Evolutionary conservation across 2,329 filamentous ascomycete genomes (phyloP).

Genomic region (Pezicula radicicola): DNA sequence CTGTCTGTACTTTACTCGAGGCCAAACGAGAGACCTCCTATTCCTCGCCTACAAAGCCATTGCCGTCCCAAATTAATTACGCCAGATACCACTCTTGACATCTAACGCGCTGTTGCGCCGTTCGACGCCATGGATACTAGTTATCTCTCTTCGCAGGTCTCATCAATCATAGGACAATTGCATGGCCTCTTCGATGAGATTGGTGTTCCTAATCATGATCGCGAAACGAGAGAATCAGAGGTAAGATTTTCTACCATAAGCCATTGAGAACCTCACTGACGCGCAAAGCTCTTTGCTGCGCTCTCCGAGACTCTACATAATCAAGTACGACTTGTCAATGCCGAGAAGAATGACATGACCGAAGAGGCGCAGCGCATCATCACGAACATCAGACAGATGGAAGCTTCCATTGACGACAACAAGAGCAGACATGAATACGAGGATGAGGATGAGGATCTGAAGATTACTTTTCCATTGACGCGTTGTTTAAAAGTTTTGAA

Average conservation of each 20-base stretch:
- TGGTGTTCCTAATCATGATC: constrained; percentile 89
- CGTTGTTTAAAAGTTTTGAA: constrained; percentile 77
- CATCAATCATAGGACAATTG: constrained; percentile 86
- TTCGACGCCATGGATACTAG: constrained; percentile 72
- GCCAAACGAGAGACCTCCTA: background rate
- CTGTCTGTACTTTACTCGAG: background rate
- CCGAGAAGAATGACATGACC: constrained; percentile 72
- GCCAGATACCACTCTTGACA: background rate
- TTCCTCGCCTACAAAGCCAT: background rate
- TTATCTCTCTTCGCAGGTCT: constrained; percentile 93
- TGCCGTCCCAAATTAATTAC: constrained; percentile 1
- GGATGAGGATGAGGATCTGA: constrained; percentile 63
- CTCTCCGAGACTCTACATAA: constrained; percentile 89
- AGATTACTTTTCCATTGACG: constrained; percentile 79
- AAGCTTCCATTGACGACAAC: constrained; percentile 78
- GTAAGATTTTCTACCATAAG: constrained; percentile 44
- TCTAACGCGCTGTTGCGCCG: constrained; percentile 3
- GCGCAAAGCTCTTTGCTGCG: constrained; percentile 75
- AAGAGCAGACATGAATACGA: constrained; percentile 62
- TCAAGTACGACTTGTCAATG: constrained; percentile 79
- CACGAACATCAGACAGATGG: constrained; percentile 81
- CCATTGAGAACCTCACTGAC: constrained; percentile 16
- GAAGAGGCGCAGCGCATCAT: constrained; percentile 4
- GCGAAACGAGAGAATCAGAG: constrained; percentile 85
- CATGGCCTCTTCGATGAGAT: constrained; percentile 97